phyloP scores from a whole-genome alignment of 1,284 basidiomycete species.

The Cryptococcus sp. region DNA sequence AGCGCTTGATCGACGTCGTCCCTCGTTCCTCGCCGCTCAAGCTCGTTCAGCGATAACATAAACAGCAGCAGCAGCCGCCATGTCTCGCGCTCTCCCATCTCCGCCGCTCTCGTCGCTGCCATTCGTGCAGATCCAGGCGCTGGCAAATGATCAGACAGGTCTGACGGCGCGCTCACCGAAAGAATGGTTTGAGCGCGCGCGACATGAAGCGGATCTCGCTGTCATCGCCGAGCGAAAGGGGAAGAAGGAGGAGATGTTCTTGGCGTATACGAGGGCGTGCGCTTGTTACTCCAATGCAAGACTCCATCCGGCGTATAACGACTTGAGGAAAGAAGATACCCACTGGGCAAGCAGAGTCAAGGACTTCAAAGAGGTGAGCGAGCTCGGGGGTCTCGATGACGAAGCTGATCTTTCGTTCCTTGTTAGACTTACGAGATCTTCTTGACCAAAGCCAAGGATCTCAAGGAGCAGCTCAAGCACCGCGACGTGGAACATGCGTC shows the following conservation, averaged over 20 bases:
- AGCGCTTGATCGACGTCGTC: background rate
- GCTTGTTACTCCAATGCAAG: conserved; percentile 31
- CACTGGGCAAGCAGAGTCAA: conserved; percentile 36
- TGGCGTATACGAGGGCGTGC: conserved; percentile 42
- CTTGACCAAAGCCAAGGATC: conserved; percentile 40
- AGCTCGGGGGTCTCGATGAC: background rate
- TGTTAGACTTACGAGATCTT: conserved; percentile 39
- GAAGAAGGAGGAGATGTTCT: conserved; percentile 45
- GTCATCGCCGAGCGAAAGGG: conserved; percentile 38
- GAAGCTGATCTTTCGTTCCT: background rate
- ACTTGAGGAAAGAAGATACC: conserved; percentile 32
- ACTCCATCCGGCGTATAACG: conserved; percentile 33
- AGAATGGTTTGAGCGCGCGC: conserved; percentile 47
- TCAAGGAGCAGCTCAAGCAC: conserved; percentile 40
- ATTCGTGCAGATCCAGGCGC: conserved; percentile 26
- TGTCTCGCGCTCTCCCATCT: conserved; percentile 29
- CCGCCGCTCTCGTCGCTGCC: conserved; percentile 30
- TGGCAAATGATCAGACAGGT: conserved; percentile 27
- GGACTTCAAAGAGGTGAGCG: conserved; percentile 46
- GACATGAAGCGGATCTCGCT: conserved; percentile 43
- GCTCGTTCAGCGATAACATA: background rate
- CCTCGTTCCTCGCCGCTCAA: background rate
- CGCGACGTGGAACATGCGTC: conserved; percentile 27
- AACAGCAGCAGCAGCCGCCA: background rate
- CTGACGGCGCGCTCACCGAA: conserved; percentile 30